Conservation (phyloP, 164 flowering plant genomes). For the Nelumbo lutea region DNA sequence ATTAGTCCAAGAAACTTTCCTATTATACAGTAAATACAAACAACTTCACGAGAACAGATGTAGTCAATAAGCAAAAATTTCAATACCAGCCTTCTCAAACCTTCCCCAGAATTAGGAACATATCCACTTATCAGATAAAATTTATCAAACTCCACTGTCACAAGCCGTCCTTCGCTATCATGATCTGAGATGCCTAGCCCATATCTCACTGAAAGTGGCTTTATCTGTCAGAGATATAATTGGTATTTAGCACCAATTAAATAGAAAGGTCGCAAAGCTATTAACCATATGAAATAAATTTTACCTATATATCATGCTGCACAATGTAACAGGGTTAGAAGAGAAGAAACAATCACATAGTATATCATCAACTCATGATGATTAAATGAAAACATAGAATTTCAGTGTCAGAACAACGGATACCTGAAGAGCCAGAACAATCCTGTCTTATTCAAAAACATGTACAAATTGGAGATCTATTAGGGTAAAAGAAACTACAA, state of each 20-base stretch:
- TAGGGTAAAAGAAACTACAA: neutral
- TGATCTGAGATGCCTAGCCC: constrained; percentile 89
- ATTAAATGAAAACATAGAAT: neutral
- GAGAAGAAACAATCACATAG: neutral
- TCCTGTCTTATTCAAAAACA: neutral
- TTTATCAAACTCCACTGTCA: constrained; percentile 83
- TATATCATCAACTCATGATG: neutral
- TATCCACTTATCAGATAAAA: constrained; percentile 70
- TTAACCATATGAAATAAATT: neutral
- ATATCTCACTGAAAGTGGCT: constrained; percentile 85
- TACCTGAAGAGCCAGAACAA: neutral
- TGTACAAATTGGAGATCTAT: neutral
- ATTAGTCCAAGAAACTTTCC: constrained; percentile 7
- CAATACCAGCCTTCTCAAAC: constrained; percentile 79
- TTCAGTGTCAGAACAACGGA: neutral
- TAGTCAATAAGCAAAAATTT: neutral
- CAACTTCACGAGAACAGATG: neutral
- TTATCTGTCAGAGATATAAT: constrained; percentile 43
- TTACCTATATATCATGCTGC: neutral
- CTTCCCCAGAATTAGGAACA: constrained; percentile 99
- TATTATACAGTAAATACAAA: neutral
- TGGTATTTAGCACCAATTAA: neutral
- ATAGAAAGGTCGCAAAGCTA: neutral
- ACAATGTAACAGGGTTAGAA: neutral
- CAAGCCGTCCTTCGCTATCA: constrained; percentile 88